A percentile compares a stretch with the other conserved stretches of the same genome.
These are phyloP conservation scores for Phytophthora sp. DNA, from an alignment of 352 stramenopile species.

Conservation along the genomic window DNA sequence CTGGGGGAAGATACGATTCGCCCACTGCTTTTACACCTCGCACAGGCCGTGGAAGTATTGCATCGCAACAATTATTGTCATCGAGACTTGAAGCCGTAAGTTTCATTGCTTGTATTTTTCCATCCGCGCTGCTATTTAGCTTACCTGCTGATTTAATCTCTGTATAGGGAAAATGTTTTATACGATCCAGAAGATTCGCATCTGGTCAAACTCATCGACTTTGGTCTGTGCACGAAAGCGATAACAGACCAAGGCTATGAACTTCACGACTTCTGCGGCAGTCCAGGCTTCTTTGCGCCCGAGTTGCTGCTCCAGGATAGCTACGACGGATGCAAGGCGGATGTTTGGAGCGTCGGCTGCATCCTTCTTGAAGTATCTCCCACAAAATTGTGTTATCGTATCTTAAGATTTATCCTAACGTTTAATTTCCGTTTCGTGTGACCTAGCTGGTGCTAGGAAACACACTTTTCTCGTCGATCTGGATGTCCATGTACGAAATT, in stretches of 20 bases:
- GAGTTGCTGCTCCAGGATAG: conserved; percentile 71
- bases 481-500: conserved; percentile 86
- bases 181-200: conserved; percentile 46
- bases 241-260: conserved; percentile 36
- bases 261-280: conserved; percentile 82
- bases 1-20: conserved; percentile 52
- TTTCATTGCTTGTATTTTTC: neutral
- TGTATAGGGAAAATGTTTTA: conserved; percentile 72
- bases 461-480: conserved; percentile 77
- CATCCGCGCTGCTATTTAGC: too few species aligned
- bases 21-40: conserved; percentile 51
- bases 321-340: conserved; percentile 79
- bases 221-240: conserved; percentile 74
- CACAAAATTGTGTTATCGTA: neutral
- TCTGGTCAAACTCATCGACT: conserved; percentile 81
- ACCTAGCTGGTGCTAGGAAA: conserved; percentile 78
- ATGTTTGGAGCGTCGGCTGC: conserved; percentile 88
- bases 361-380: conserved; percentile 75
- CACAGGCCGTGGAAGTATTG: conserved; percentile 58
- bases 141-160: conserved; percentile 1
- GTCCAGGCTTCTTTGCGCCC: conserved; percentile 85
- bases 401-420: neutral
- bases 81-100: conserved; percentile 79
- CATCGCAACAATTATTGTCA: conserved; percentile 80
- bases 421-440: too few species aligned